Evolutionary conservation across 1,284 basidiomycete species (phyloP).

Genomic region (Ustilago crameri): DNA sequence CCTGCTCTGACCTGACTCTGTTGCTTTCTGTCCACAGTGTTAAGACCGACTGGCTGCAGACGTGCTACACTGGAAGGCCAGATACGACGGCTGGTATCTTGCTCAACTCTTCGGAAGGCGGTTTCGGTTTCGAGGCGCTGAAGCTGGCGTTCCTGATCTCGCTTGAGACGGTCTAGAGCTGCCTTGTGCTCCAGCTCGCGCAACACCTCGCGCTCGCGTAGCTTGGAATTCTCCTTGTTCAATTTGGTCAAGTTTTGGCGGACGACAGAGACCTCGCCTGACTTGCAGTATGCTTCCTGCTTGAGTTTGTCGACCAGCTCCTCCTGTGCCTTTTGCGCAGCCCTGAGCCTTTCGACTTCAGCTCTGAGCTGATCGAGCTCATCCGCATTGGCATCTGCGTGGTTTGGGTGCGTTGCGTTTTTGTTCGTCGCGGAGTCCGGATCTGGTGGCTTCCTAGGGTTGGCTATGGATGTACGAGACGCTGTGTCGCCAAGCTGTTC

Average conservation of each 20-base stretch:
- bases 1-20: slow-evolving; percentile 45
- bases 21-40: slow-evolving; percentile 25
- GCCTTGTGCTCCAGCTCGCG: slow-evolving; percentile 49
- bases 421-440: background rate
- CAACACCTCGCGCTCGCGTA: slow-evolving; percentile 44
- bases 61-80: slow-evolving; percentile 57
- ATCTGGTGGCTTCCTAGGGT: slow-evolving; percentile 18
- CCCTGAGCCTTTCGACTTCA: slow-evolving; percentile 36
- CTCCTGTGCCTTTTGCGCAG: slow-evolving; percentile 43
- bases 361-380: slow-evolving; percentile 29
- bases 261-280: slow-evolving; percentile 57
- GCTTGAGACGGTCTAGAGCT: slow-evolving; percentile 43
- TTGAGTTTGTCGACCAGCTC: slow-evolving; percentile 43
- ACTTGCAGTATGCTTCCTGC: slow-evolving; percentile 47
- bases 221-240: slow-evolving; percentile 48
- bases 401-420: background rate
- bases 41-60: slow-evolving; percentile 31
- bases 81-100: slow-evolving; percentile 54
- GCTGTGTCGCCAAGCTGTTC: background rate
- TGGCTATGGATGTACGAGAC: background rate
- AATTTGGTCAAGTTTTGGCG: slow-evolving; percentile 53
- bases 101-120: slow-evolving; percentile 58
- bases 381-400: background rate
- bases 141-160: slow-evolving; percentile 49
- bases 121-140: slow-evolving; percentile 55